Conservation (phyloP, 2,329 filamentous ascomycete genomes). For the Ceratocystiopsis minuta region DNA sequence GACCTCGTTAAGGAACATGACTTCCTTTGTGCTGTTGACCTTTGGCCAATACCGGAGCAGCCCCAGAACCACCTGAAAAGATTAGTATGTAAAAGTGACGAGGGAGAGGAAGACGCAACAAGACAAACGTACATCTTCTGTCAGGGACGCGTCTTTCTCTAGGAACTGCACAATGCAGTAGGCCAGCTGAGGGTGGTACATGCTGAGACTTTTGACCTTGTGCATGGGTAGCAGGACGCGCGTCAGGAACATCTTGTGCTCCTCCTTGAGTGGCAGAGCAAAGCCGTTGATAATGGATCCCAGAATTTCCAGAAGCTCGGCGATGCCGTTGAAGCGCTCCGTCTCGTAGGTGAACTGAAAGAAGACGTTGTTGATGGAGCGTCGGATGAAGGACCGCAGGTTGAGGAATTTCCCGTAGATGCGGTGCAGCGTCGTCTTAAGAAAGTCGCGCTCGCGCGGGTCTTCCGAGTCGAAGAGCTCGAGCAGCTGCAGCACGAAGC, state of each 20-base stretch:
- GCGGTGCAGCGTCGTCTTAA: conserved; percentile 93
- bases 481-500: conserved; percentile 90
- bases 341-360: conserved; percentile 99
- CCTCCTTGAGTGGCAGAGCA: conserved; percentile 87
- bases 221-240: conserved; percentile 83
- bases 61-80: conserved; percentile 64
- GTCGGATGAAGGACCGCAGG: conserved; percentile 85
- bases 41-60: conserved; percentile 96
- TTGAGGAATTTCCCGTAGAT: conserved; percentile 99
- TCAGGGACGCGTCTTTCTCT: conserved; percentile 91
- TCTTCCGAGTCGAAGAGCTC: conserved; percentile 98
- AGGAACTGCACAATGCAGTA: conserved; percentile 99
- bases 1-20: conserved; percentile 98
- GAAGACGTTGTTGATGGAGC: conserved; percentile 99
- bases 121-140: conserved; percentile 59
- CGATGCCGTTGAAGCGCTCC: conserved; percentile 95
- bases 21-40: conserved; percentile 98
- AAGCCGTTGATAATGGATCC: conserved; percentile 99
- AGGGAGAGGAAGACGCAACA: background rate
- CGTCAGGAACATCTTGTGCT: conserved; percentile 95
- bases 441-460: conserved; percentile 84
- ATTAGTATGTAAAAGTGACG: conserved; percentile 7
- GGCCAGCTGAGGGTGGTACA: conserved; percentile 96
- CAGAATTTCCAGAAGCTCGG: conserved; percentile 86
- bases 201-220: conserved; percentile 97